Base-by-base conservation (phyloP, 352 stramenopile species). In the Globisporangium barbulae region DNA sequence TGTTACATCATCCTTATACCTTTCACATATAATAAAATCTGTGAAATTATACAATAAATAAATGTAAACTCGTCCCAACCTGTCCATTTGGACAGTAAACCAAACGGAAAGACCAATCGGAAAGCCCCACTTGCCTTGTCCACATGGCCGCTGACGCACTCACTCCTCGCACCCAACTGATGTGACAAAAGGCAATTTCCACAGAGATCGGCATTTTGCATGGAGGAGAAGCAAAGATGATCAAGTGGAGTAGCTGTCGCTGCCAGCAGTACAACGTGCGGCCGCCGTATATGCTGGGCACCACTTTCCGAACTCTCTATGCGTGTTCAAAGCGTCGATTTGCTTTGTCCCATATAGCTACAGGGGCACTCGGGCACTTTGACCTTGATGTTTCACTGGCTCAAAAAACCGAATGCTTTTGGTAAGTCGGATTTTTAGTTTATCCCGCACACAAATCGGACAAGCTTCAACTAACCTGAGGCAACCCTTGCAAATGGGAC, bases 341-440 rank as follows among this genome's bases (percentile, higher is more conserved):
- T 48, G 42, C 42, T 48, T 48, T 48, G 42, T 48, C 42, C 42
- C 19, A 48, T 42, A 17, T 9, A 3, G 8, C 37, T 13, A 42
- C 33, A 44, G 39, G 15, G 39, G 9, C 39, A 45, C 39, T 45
- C 35, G 12, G 19, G 15, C 39, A 45, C n/a, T 45, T 41, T 41
- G 35, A 9, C 15, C 15, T 48, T 21, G 42, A 22, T 48, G 21
- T 48, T 48, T 47, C 3, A 22, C 42, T 48, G 42, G 42, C 42
- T 48, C 42, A 48, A 21, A 22, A 17, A 48, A 48, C 42, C 42
- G 42, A 48, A 48, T 48, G 15, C 42, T 48, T 47, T 47, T 48
- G 42, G 5, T 19, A 48, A 48, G 42, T 48, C 42, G 42, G 42
- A 45, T 45, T 45, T 19, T 45, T 45, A 13, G 39, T 19, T 45